Percentiles rank a stretch among this genome's conserved stretches.
phyloP scores from a whole-genome alignment of 805 yeast species.

The Starmerella etchellsii region DNA sequence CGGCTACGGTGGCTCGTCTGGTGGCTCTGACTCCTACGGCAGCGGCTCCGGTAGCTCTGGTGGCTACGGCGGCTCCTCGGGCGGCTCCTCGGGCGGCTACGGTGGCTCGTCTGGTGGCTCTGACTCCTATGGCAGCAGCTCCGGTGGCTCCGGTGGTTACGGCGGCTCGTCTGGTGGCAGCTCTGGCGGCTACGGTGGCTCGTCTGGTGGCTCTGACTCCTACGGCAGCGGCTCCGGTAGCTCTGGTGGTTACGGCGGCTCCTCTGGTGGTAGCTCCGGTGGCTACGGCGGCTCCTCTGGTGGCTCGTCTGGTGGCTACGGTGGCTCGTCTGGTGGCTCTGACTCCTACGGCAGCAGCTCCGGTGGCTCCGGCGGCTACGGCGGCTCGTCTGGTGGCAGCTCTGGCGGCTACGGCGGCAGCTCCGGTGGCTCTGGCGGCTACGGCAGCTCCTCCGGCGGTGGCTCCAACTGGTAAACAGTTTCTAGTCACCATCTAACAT shows the following conservation, averaged over 20 bases:
- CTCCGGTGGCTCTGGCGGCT: slow-evolving; percentile 3
- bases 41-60: slow-evolving; percentile 9
- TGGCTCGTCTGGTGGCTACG: slow-evolving; percentile 23
- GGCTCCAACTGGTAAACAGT: slow-evolving; percentile 15
- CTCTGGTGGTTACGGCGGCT: slow-evolving; percentile 7
- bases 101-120: slow-evolving; percentile 12
- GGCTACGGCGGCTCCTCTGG: slow-evolving; percentile 22
- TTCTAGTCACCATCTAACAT: too few relatives aligned
- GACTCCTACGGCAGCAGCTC: slow-evolving; percentile 5
- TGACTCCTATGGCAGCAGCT: slow-evolving; percentile 5
- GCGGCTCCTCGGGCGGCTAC: slow-evolving; percentile 21
- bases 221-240: slow-evolving; percentile 17
- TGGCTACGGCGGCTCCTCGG: slow-evolving; percentile 23
- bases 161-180: slow-evolving; percentile 5
- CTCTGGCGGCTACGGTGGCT: slow-evolving; percentile 4
- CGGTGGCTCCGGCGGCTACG: slow-evolving; percentile 3
- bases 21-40: slow-evolving; percentile 21
- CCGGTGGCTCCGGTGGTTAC: slow-evolving; percentile 8
- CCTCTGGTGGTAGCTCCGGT: slow-evolving; percentile 20
- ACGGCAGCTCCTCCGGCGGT: slow-evolving; percentile 16
- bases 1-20: slow-evolving; percentile 26
- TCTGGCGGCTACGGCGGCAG: slow-evolving; percentile 5
- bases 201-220: slow-evolving; percentile 4
- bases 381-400: slow-evolving; percentile 8
- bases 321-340: slow-evolving; percentile 16